Percentiles rank a stretch among this genome's conserved stretches.
phyloP scores from a whole-genome alignment of 2,329 filamentous ascomycete genomes.

The Venturia nashicola region DNA sequence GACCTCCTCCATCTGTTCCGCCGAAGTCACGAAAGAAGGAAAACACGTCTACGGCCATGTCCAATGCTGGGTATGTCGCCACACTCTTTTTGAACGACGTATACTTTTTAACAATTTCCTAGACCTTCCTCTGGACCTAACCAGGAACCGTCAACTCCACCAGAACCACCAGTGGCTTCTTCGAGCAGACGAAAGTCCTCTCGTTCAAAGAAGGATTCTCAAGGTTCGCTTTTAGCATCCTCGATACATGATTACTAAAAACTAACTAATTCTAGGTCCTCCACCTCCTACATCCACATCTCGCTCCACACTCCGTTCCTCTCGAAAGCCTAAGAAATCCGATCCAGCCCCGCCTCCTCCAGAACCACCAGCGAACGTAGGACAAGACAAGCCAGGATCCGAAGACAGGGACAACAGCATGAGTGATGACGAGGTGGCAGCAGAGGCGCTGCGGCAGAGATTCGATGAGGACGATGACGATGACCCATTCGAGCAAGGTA shows the following conservation, averaged over 20 bases:
- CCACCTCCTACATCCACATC: constrained; percentile 12
- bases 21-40: constrained; percentile 40
- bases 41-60: constrained; percentile 56
- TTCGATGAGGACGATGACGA: constrained; percentile 35
- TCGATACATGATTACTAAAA: constrained; percentile 18
- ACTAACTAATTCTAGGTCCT: constrained; percentile 15
- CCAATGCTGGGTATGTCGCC: constrained; percentile 52
- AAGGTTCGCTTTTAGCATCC: constrained; percentile 29
- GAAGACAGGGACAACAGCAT: constrained; percentile 19
- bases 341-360: constrained; percentile 19
- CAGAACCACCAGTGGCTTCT: constrained; percentile 42
- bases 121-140: constrained; percentile 53
- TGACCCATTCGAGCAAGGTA: constrained; percentile 43
- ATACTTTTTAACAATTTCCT: constrained; percentile 15
- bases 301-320: constrained; percentile 4
- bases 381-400: neutral
- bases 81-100: constrained; percentile 8
- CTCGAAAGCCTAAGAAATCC: constrained; percentile 4
- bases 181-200: constrained; percentile 65
- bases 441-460: constrained; percentile 47
- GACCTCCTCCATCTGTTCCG: constrained; percentile 25
- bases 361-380: constrained; percentile 10
- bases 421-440: constrained; percentile 44
- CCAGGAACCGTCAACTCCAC: constrained; percentile 40
- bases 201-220: constrained; percentile 54